phyloP scores from a whole-genome alignment of 2,329 filamentous ascomycete genomes.

The Pyricularia sp. region DNA sequence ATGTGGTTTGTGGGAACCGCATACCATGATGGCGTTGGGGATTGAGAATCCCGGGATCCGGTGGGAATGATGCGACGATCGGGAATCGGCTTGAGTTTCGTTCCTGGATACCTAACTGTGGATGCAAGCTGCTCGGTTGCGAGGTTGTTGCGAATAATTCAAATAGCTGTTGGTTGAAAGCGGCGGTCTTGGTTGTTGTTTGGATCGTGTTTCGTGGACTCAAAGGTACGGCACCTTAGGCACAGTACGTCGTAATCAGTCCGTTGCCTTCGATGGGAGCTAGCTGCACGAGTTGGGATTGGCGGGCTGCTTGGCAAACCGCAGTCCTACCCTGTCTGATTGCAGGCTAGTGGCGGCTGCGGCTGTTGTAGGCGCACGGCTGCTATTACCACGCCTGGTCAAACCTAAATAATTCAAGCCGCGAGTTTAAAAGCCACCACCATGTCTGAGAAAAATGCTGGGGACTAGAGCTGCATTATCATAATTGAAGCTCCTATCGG shows the following conservation, averaged over 20 bases:
- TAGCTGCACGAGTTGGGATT: not conserved
- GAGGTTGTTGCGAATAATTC: not conserved
- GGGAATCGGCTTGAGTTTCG: not conserved
- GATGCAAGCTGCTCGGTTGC: not conserved
- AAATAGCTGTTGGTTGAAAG: not conserved
- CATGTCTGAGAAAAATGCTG: not conserved
- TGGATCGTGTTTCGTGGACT: not conserved
- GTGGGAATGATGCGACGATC: not conserved
- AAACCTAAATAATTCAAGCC: not conserved
- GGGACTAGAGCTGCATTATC: not conserved
- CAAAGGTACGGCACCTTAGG: not conserved
- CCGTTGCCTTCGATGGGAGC: not conserved
- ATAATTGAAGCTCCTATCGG: not conserved
- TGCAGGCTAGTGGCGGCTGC: not conserved
- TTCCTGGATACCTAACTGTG: not conserved
- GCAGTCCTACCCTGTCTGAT: not conserved
- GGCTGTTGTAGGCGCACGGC: not conserved
- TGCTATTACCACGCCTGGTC: not conserved
- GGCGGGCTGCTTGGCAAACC: not conserved
- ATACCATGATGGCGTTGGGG: conserved; percentile 22
- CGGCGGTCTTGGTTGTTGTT: not conserved
- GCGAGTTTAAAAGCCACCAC: not conserved
- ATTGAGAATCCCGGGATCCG: not conserved
- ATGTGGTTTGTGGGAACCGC: conserved; percentile 8
- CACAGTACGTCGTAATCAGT: not conserved